Conservation (phyloP, 106 monocot genomes). For the Dendrobium chrysotoxum region DNA sequence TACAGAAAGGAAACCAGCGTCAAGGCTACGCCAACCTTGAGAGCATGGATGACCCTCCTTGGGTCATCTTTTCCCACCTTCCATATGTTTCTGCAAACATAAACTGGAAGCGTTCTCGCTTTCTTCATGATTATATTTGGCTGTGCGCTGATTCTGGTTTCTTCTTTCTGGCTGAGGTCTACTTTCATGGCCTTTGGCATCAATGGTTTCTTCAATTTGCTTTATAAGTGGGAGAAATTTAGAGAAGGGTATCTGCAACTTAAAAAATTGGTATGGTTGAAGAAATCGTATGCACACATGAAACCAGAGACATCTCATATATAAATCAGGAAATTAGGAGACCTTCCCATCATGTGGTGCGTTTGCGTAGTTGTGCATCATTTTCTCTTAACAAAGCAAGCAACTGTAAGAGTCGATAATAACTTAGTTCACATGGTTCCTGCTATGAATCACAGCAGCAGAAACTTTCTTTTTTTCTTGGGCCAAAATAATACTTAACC, state of each 20-base stretch:
- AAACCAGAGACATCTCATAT: no score
- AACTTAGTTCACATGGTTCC: slow-evolving; percentile 15
- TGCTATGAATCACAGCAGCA: slow-evolving; percentile 5
- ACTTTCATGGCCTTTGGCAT: neutral
- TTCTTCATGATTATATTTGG: slow-evolving; percentile 11
- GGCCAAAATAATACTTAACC: neutral
- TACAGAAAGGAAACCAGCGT: slow-evolving; percentile 66
- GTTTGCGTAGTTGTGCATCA: slow-evolving; percentile 5
- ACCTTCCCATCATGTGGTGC: neutral
- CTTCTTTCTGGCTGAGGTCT: neutral
- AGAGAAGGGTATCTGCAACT: neutral
- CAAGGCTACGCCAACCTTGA: slow-evolving; percentile 59
- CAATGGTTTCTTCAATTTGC: no score
- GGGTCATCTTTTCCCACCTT: slow-evolving; percentile 52
- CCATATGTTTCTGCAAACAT: slow-evolving; percentile 21
- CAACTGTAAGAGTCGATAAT: neutral
- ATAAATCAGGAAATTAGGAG: neutral
- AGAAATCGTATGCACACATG: slow-evolving; percentile 2
- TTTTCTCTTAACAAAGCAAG: slow-evolving; percentile 6
- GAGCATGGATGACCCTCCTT: slow-evolving; percentile 45
- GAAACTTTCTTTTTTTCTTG: neutral
- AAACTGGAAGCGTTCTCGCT: slow-evolving; percentile 18
- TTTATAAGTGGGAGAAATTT: no score
- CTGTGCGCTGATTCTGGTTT: neutral
- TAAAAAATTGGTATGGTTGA: neutral